These are phyloP conservation scores for Alloascoidea hylecoeti DNA, from an alignment of 805 yeast species.

Conservation along the genomic window DNA sequence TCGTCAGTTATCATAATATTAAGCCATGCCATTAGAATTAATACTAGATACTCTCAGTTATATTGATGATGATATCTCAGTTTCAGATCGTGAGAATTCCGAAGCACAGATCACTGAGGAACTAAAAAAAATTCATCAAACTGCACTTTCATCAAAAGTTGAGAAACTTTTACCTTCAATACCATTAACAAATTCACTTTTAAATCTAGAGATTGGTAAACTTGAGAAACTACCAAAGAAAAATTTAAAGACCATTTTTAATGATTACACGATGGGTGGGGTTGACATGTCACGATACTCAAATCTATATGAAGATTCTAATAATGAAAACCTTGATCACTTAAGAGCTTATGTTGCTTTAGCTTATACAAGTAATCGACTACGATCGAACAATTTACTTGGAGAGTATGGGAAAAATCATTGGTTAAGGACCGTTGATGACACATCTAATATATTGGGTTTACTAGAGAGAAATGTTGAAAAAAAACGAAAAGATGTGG, in stretches of 20 bases:
- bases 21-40: too few relatives aligned
- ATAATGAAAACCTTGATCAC: slow-evolving; percentile 6
- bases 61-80: slow-evolving; percentile 1
- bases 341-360: slow-evolving; percentile 5
- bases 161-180: not conserved
- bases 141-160: not conserved
- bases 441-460: slow-evolving; percentile 14
- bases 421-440: slow-evolving; percentile 23
- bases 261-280: not conserved
- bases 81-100: not conserved
- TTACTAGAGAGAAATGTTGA: slow-evolving; percentile 15
- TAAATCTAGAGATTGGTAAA: not conserved
- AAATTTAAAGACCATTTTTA: not conserved
- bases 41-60: not conserved
- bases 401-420: slow-evolving; percentile 20
- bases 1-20: too few relatives aligned
- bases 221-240: not conserved
- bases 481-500: slow-evolving; percentile 26
- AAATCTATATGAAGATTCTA: not conserved
- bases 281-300: not conserved
- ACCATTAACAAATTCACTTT: not conserved
- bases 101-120: not conserved
- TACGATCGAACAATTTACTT: slow-evolving; percentile 23
- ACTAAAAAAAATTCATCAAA: not conserved
- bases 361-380: slow-evolving; percentile 17